Conservation (phyloP, 352 stramenopile genomes). For the Pythium biforme region DNA sequence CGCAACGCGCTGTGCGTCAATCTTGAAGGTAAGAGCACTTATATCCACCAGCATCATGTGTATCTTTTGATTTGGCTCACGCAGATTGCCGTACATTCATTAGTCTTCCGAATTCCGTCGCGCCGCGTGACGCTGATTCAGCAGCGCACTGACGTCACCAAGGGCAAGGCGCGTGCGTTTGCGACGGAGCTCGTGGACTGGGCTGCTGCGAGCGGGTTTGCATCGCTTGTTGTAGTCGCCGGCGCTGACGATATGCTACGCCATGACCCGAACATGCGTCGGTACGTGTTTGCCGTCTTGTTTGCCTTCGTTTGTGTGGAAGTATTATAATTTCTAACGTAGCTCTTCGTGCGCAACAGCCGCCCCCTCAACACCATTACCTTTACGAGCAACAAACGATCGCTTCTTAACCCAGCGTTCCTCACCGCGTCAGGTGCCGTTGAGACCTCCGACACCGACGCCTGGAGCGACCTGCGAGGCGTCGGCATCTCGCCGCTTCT, state of each 20-base stretch:
- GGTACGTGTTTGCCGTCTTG: constrained; percentile 24
- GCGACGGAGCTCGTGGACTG: constrained; percentile 55
- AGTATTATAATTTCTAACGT: too few relatives aligned
- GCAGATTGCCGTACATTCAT: too few relatives aligned
- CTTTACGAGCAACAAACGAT: constrained; percentile 21
- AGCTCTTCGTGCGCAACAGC: background rate
- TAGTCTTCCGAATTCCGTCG: constrained; percentile 64
- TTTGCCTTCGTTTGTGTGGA: background rate
- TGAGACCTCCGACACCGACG: constrained; percentile 8
- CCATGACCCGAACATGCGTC: constrained; percentile 74
- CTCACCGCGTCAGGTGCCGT: constrained; percentile 23
- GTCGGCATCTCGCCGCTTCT: constrained; percentile 60
- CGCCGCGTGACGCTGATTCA: constrained; percentile 75
- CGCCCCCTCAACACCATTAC: constrained; percentile 60
- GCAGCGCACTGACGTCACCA: constrained; percentile 48
- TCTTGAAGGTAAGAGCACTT: constrained; percentile 47
- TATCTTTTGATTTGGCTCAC: background rate
- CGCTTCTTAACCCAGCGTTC: constrained; percentile 13
- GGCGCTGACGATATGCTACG: constrained; percentile 84
- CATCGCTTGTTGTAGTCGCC: constrained; percentile 53
- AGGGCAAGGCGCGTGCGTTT: constrained; percentile 58
- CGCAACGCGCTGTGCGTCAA: constrained; percentile 64
- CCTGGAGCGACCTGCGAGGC: constrained; percentile 55
- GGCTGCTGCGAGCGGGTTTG: constrained; percentile 40
- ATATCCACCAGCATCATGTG: too few relatives aligned